phyloP scores from a whole-genome alignment of 2,329 filamentous ascomycete genomes.

The Mollisiaceae sp. region DNA sequence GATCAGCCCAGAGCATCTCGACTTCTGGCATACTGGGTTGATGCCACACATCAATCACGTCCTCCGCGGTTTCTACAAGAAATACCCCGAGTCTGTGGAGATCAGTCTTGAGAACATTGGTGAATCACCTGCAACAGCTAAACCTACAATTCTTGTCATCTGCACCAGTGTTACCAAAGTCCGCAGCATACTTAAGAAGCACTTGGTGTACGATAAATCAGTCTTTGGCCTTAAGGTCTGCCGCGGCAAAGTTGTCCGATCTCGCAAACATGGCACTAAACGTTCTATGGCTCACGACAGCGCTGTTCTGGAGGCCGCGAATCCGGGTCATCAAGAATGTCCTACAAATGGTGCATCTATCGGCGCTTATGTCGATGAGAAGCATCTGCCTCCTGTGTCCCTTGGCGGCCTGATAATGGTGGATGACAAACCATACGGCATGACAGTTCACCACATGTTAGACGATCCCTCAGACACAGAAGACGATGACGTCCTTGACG shows the following conservation, averaged over 20 bases:
- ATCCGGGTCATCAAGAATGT: conserved; percentile 77
- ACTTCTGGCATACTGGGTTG: conserved; percentile 73
- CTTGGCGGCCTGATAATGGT: conserved; percentile 88
- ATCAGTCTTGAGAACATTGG: conserved; percentile 79
- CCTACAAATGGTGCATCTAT: conserved; percentile 91
- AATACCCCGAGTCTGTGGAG: conserved; percentile 76
- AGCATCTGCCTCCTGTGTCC: conserved; percentile 87
- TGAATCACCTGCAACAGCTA: conserved; percentile 66
- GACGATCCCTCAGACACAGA: conserved; percentile 66
- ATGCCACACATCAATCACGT: conserved; percentile 77
- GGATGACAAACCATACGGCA: conserved; percentile 83
- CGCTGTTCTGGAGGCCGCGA: conserved; percentile 57
- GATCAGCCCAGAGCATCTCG: conserved; percentile 64
- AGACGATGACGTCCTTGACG: conserved; percentile 46
- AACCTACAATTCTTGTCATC: conserved; percentile 76
- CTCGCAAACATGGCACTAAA: conserved; percentile 51
- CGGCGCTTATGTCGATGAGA: conserved; percentile 83
- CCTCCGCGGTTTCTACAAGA: conserved; percentile 72
- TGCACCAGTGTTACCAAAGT: conserved; percentile 78
- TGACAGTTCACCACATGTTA: conserved; percentile 97
- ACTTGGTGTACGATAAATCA: conserved; percentile 69
- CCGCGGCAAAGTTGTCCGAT: conserved; percentile 69
- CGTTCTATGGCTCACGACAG: conserved; percentile 50
- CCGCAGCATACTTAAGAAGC: conserved; percentile 71
- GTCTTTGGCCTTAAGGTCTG: conserved; percentile 74